Base-by-base conservation (phyloP, 2,329 filamentous ascomycete species). In the Alternaria angustiovoidea region DNA sequence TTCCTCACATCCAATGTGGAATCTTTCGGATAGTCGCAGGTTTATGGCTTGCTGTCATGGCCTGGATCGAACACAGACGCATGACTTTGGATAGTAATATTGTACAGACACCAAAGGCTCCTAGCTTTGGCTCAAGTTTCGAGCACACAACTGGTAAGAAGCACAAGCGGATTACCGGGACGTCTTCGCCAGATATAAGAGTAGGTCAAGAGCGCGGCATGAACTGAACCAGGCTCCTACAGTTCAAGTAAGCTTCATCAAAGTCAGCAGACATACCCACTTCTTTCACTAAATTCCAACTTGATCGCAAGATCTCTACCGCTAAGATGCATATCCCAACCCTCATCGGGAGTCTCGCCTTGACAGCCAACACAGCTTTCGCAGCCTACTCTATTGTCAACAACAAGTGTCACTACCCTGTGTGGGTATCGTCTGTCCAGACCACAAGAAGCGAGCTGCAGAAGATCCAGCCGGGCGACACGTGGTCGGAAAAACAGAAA, bases 371-470 rank as follows among this genome's bases (percentile, higher is more conserved):
- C 54, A 61, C 60, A 7, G 41, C 69, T 38, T 51, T 66, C 30
- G 62, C 66, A 28, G 64, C 61, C 36, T 51, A 54, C 8, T 52
- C 68, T 48, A 49, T 54, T 16, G 54, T 76, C 41, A 63, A 63
- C 56, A 76, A 75, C 66, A 64, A 72, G 43, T 75, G 73, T 55
- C 26, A 56, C 57, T 64, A 61, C 54, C 41, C 67, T 46, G 57
- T 74, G 43, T 76, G 59, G 48, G 54, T 72, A 14, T 68, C 68
- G 14, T 64, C 63, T 6, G 68, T 74, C n/a, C 47, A 59, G 39
- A 4, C 32, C 36, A 39, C 41, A 53, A 38, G 32, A 53, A 41
- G 62, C 54, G n/a, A 51, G 3, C 20, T 38, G 11, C 32, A 38
- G 34, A 44, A 52, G 6, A 38, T 74, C 5, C 11, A 41, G 9